Evolutionary conservation across 805 yeast species (phyloP), one percentile per base, ranked within the genome.

Genomic region (Metschnikowia rubicola): DNA sequence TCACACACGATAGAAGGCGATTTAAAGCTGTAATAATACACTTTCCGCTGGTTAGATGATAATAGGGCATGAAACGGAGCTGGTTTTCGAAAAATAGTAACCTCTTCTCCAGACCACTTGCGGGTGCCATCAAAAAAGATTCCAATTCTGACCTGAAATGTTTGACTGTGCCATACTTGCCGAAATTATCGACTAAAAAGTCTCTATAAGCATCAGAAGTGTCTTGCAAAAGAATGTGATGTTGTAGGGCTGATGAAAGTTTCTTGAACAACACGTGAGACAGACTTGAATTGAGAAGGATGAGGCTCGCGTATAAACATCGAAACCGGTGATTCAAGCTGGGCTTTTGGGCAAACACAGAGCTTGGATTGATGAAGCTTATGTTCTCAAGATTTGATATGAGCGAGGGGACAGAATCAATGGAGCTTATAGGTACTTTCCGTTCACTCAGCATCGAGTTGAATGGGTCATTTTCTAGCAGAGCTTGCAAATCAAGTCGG

Each of bases 371-470:
- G 21, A 57, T 37, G 35, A 56, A 44, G 30, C 41, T 36, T 11
- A 64, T 53, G 6, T 50, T 48, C 30, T 59, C 58, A 9, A 62
- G 51, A 30, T 55, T 47, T 1, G 53, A 38, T 2, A 56, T 55
- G 21, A 66, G 50, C 10, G 46, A 41, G 7, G 50, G 40, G 10
- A 61, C 41, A 0, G 68, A 62, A 30, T 53, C 50, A 8, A 64
- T 46, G 7, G 55, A 31, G 26, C 35, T 41, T 15, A 53, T 51
- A 10, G 46, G 39, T 10, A 53, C 46, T 21, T 32, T 39, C 9
- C 30, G 15, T 8, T 37, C 34, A 10, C 15, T 19, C 7, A 4
- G 19, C 31, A 10, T 10, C 9, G 37, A 2, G n/a, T 30, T 46
- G 35, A 46, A 37, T 2, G 40, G 15, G 15, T 46, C 48, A 26